Base-by-base conservation (phyloP, 164 flowering plant genomes). In the Magnolia kwangsiensis region DNA sequence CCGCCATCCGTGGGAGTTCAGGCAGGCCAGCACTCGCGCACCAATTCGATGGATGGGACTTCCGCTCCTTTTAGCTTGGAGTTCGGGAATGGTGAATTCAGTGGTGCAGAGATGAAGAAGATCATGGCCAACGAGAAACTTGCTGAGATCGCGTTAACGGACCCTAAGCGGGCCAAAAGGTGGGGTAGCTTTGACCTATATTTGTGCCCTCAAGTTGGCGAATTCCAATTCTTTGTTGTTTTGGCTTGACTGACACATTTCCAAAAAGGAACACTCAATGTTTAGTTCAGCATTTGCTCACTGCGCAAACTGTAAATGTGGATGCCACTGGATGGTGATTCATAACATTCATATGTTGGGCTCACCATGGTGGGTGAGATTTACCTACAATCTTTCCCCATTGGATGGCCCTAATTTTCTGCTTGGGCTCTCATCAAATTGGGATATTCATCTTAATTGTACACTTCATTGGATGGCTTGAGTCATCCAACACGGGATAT, bases 101-200 rank as follows among this genome's bases (percentile, higher is more conserved):
- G 87, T 77, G 89, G 92, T 13, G 81, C 87, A 50, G 95, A 91
- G 80, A 78, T 91, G 77, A 88, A 89, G 84, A 90, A 90, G 86
- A 87, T 87, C 68, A 86, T 88, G 88, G 90, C 84, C 7, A 84
- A 85, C 67, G 90, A 90, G 69, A 86, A 87, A 78, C 89, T 90
- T 67, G 83, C 89, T 5, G 91, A 90, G 82, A 88, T 90, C 49
- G 89, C 94, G 19, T 49, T 83, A 58, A 74, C 86, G 45, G 94
- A 90, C 78, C 94, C 94, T 45, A 89, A 88, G 72, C 87, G 91
- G 69, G 94, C 91, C 49, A 90, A 90, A 87, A 89, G 94, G 94
- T 89, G 18, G 51, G 21, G 58, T 13, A 73, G 14, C 45, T 70
- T 73, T 37, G 37, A 19, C 37, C n/a, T 65, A 65, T 50, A 27